These are phyloP conservation scores for Phycomyces blakesleeanus DNA, from an alignment of 192 early-diverging fungal species.

Conservation along the genomic window DNA sequence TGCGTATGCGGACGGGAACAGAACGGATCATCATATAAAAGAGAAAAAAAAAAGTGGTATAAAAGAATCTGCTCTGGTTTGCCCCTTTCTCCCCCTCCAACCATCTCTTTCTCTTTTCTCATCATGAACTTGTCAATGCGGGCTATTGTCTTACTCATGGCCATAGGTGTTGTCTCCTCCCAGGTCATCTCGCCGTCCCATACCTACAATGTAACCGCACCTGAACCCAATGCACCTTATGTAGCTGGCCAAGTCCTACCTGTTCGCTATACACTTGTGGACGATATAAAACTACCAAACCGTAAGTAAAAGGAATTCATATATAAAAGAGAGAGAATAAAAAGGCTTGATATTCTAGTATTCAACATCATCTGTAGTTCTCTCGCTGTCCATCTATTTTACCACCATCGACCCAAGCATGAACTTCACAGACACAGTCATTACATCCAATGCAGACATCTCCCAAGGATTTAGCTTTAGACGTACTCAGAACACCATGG, in stretches of 20 bases:
- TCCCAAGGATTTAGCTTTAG: constrained; percentile 23
- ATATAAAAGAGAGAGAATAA: too few relatives aligned
- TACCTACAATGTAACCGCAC: constrained; percentile 28
- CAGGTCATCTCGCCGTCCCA: constrained; percentile 18
- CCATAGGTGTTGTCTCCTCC: not conserved
- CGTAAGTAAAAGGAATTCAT: constrained; percentile 1
- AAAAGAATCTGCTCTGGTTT: not conserved
- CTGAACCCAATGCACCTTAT: constrained; percentile 26
- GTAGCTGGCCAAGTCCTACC: constrained; percentile 29
- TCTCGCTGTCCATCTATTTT: constrained; percentile 19
- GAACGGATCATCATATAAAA: not conserved
- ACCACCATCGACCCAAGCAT: constrained; percentile 6
- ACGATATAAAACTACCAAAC: constrained; percentile 15
- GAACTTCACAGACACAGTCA: constrained; percentile 11
- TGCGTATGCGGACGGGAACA: not conserved
- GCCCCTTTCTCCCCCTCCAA: not conserved
- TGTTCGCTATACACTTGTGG: constrained; percentile 20
- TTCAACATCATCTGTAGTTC: constrained; percentile 13
- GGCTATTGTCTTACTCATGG: not conserved
- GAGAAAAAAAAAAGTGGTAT: not conserved
- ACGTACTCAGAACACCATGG: constrained; percentile 9
- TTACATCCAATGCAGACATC: constrained; percentile 30
- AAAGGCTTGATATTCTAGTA: too few relatives aligned
- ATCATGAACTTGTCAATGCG: constrained; percentile 4
- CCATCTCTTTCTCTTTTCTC: constrained; percentile 1